These are phyloP conservation scores for Glycyrrhiza uralensis DNA, from an alignment of 306 rosid genomes.

Conservation along the genomic window DNA sequence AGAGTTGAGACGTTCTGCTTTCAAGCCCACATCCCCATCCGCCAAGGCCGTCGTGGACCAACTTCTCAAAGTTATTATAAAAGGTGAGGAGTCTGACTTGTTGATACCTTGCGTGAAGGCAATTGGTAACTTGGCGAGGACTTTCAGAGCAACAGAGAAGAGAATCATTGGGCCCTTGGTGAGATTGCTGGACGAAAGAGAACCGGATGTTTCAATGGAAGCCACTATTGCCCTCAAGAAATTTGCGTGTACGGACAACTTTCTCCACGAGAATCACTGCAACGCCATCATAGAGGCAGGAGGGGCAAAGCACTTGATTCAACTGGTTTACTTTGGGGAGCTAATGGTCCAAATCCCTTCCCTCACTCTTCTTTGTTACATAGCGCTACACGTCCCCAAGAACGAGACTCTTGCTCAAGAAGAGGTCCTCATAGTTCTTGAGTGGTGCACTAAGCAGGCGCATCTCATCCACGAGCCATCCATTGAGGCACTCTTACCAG, in stretches of 20 bases:
- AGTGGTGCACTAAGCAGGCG: constrained; percentile 64
- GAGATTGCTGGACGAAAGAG: constrained; percentile 66
- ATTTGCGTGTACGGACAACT: constrained; percentile 67
- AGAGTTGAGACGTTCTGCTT: constrained; percentile 60
- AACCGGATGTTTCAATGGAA: constrained; percentile 40
- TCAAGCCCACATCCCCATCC: constrained; percentile 76
- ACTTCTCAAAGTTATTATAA: constrained; percentile 44
- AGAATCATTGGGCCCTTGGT: constrained; percentile 55
- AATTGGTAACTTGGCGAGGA: constrained; percentile 64
- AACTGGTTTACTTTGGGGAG: constrained; percentile 66
- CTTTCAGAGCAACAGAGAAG: constrained; percentile 67
- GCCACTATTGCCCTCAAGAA: constrained; percentile 58
- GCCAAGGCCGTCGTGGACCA: constrained; percentile 68
- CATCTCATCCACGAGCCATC: constrained; percentile 39
- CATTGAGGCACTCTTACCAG: constrained; percentile 47
- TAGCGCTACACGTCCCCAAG: constrained; percentile 67
- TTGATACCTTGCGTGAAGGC: constrained; percentile 48
- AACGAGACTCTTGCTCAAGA: constrained; percentile 67
- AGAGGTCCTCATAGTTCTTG: constrained; percentile 72
- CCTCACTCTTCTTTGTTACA: constrained; percentile 48
- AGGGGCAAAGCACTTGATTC: constrained; percentile 67
- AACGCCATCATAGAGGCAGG: constrained; percentile 64
- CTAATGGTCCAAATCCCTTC: constrained; percentile 59
- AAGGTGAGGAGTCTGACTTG: constrained; percentile 38
- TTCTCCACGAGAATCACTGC: constrained; percentile 63